These are phyloP conservation scores for Mallotus nudiflorus DNA, from an alignment of 345 rosid species.

Conservation along the genomic window DNA sequence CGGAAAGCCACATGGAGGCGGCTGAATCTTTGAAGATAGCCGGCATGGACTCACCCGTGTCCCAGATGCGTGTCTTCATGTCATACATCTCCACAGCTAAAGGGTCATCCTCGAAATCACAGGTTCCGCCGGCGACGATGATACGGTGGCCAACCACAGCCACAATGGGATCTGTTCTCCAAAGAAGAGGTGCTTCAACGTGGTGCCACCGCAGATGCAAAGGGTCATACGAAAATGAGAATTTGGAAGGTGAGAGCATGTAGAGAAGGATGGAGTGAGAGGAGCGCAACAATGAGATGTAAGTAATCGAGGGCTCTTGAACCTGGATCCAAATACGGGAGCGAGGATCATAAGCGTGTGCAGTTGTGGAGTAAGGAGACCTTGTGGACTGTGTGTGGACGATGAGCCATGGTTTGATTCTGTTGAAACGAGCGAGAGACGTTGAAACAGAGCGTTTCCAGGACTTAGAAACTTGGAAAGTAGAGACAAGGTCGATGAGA, in stretches of 20 bases:
- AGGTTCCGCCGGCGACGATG: slow-evolving; percentile 62
- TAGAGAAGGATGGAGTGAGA: slow-evolving; percentile 63
- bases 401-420: slow-evolving; percentile 65
- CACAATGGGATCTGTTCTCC: slow-evolving; percentile 74
- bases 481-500: slow-evolving; percentile 58
- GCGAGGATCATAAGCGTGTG: slow-evolving; percentile 74
- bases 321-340: slow-evolving; percentile 59
- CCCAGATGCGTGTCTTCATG: slow-evolving; percentile 48
- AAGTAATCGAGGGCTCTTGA: slow-evolving; percentile 19
- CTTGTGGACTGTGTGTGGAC: slow-evolving; percentile 45
- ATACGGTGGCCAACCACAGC: slow-evolving; percentile 46
- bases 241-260: slow-evolving; percentile 47
- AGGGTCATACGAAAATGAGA: slow-evolving; percentile 73
- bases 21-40: slow-evolving; percentile 45
- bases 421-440: slow-evolving; percentile 54
- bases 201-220: slow-evolving; percentile 67
- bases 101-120: slow-evolving; percentile 69
- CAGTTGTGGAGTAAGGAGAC: slow-evolving; percentile 34
- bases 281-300: slow-evolving; percentile 47
- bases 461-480: slow-evolving; percentile 56
- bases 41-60: slow-evolving; percentile 59
- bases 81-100: slow-evolving; percentile 65
- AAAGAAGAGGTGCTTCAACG: slow-evolving; percentile 47
- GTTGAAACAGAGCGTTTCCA: slow-evolving; percentile 69
- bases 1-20: slow-evolving; percentile 63